Evolutionary conservation across 1,284 basidiomycete species (phyloP), one percentile per base, ranked within the genome.

Genomic region (Flammula alnicola): DNA sequence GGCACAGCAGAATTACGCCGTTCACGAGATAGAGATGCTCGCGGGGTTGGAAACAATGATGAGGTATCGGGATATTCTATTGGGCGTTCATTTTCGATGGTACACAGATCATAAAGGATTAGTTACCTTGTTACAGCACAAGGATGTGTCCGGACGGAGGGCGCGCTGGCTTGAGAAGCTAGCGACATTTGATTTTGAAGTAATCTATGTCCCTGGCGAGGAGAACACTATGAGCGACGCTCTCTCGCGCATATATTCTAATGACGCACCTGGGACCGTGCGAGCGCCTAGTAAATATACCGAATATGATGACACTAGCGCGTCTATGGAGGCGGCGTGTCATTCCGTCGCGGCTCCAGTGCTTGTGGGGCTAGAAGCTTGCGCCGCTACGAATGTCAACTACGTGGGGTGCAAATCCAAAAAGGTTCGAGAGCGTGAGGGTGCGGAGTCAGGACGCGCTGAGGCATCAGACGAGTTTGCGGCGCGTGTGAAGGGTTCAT

Each of bases 81-180:
- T 63, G 7, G 72, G 73, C 0, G 41, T 38, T 0, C 27, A 45
- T 0, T 74, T 76, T 22, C 44, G 29, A 0, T 67, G 71, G 61
- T 46, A 63, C 4, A 74, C 67, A 0, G 71, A 76, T 42, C 70
- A 76, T 25, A 67, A 69, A n/a, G 62, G 63, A 0, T 41, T 73
- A 0, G 58, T 65, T 7, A 59, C 65, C 41, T 32, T 75, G 0
- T 31, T 62, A 3, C 48, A 55, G 0, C 72, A 76, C 42, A 60
- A 62, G 26, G 58, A 64, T 7, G 25, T 74, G 23, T 66, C 0
- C 73, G 73, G 74, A 4, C 73, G 2, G 68, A 70, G 75, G 44
- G 69, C 67, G 0, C 48, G 62, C 0, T 76, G 74, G 75, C 3
- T 74, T 70, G 39, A 63, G n/a, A 36, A 46, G 20, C 12, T 38